Evolutionary conservation across 2,329 filamentous ascomycete genomes (phyloP), one percentile per base, ranked within the genome.

Genomic region (Penicillium oxalicum): DNA sequence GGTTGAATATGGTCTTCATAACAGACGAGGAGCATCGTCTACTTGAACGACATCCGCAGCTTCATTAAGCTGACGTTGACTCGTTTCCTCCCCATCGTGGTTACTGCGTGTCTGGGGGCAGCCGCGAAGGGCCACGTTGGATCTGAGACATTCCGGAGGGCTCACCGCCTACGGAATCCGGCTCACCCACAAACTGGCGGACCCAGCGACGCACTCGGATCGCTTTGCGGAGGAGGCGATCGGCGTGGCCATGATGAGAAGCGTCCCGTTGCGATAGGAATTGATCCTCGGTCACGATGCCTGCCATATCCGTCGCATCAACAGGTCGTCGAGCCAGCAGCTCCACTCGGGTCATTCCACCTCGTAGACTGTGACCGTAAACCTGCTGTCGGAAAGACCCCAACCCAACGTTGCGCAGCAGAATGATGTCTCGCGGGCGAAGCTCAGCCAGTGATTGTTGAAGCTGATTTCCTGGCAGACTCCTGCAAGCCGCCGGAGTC

Each of bases 341-440:
- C 53, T 83, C 77, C 26, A 91, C 72, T 52, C 78, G 81, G 4
- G 88, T 91, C 58, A 87, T 77, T 6, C 82, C 81, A 54, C 79
- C 80, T 27, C 86, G 80, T 53, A 96, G 70, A 61, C 86, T 93
- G 65, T 94, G 87, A 0, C 91, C 91, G 59, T 93, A 90, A 0
- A 96, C 91, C 58, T 80, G 84, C 40, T 82, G 80, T 44, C 79
- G 78, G 65, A 91, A 97, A 4, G 82, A 81, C 45, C 82, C 81
- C 44, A 97, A 74, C 0, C 86, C 89, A 5, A 95, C 83, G 59
- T 91, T 90, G 48, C 84, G 82, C 50, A 95, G 64, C 11, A 95
- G 75, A 4, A 97, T 74, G 1, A 95, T 80, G 62, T 97, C 89
- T 58, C 86, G 84, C 0, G 82, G 72, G 40, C 83, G 77, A 29